phyloP scores from a whole-genome alignment of 768 basidiomycete genomes.

The Pilatotrama ljubarskyi region DNA sequence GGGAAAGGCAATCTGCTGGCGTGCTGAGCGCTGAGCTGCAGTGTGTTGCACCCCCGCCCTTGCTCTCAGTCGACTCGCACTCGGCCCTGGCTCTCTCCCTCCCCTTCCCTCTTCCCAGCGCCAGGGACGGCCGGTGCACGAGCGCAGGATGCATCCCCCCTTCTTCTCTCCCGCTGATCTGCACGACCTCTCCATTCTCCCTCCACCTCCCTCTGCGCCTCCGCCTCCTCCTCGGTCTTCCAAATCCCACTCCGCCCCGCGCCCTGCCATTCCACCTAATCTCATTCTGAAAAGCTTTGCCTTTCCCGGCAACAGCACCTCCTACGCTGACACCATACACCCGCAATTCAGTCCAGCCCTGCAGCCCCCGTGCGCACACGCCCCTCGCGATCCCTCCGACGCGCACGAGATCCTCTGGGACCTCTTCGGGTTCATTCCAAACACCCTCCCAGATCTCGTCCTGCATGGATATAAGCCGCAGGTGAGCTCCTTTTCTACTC shows the following conservation, averaged over 20 bases:
- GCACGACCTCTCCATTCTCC: neutral
- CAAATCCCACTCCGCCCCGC: neutral
- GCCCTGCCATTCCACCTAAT: neutral
- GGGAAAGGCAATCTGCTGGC: neutral
- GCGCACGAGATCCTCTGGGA: slow-evolving; percentile 14
- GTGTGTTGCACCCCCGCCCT: neutral
- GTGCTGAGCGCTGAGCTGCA: neutral
- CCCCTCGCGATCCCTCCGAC: slow-evolving; percentile 5
- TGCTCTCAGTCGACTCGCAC: neutral
- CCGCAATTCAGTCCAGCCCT: neutral
- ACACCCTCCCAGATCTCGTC: slow-evolving; percentile 13
- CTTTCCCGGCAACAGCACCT: neutral
- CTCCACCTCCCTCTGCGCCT: neutral
- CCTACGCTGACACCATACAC: too few species aligned
- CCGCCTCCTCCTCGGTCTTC: neutral
- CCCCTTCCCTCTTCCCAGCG: slow-evolving; percentile 9
- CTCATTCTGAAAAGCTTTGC: neutral
- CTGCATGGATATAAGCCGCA: slow-evolving; percentile 9
- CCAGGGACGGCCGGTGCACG: neutral
- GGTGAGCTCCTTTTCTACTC: slow-evolving; percentile 6
- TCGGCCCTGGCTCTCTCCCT: slow-evolving; percentile 2
- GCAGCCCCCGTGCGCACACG: neutral
- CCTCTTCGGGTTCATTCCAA: slow-evolving; percentile 22
- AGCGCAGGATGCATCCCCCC: neutral
- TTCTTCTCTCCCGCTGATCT: neutral